Evolutionary conservation across 225 moss, liverwort and hornwort genomes (phyloP).

Genomic region (Sphagnum contortum): DNA sequence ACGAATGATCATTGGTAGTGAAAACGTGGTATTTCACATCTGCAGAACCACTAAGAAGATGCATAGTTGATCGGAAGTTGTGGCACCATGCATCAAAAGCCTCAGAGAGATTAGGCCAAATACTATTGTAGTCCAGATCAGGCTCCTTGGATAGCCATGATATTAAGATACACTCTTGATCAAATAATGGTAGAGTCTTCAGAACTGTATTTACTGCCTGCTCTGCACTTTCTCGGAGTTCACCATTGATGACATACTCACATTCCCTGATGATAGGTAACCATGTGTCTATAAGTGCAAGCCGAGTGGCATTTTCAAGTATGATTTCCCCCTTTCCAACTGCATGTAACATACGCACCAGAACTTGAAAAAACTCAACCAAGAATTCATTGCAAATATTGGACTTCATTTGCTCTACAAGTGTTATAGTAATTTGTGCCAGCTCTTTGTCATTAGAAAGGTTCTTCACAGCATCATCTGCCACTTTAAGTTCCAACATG

Average conservation of each 20-base stretch:
- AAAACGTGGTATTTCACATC: too few species aligned
- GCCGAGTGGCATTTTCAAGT: background rate
- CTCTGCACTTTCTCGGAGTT: background rate
- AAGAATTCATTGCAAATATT: background rate
- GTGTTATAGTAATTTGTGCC: background rate
- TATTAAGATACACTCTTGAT: background rate
- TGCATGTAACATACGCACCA: constrained; percentile 1
- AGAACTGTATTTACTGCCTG: background rate
- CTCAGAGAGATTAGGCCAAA: background rate
- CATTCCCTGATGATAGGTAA: background rate
- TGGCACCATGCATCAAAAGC: constrained; percentile 1
- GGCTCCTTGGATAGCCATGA: constrained; percentile 1
- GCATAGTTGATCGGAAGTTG: constrained; percentile 1
- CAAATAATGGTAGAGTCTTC: background rate
- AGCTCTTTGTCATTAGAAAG: background rate
- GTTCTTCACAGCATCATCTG: background rate
- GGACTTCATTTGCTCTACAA: background rate
- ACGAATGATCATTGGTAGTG: too few species aligned
- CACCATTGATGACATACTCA: background rate
- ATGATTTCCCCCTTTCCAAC: background rate
- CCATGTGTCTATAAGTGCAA: background rate
- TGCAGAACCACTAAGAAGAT: background rate
- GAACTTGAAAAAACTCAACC: background rate
- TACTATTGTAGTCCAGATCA: background rate
- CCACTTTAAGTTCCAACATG: background rate